phyloP scores from a whole-genome alignment of 805 yeast species.

The Hanseniaspora valbyensis region DNA sequence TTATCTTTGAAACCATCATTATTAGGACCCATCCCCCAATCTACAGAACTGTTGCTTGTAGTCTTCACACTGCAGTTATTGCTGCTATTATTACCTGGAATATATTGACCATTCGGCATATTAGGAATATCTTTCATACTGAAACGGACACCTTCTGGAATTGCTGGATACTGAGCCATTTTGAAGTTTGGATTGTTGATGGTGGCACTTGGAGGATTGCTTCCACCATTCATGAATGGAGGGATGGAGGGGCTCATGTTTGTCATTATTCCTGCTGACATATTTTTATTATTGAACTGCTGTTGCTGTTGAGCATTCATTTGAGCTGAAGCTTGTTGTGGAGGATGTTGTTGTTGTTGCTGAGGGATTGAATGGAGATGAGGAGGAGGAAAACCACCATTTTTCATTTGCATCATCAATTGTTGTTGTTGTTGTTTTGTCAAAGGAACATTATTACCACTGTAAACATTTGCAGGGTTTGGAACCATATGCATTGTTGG shows the following conservation, averaged over 20 bases:
- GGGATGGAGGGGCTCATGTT: too few relatives aligned
- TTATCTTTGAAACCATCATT: too few relatives aligned
- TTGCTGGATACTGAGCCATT: not conserved
- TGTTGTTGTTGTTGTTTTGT: not conserved
- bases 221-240: not conserved
- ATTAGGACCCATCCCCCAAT: not conserved
- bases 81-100: not conserved
- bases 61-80: not conserved
- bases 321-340: too few relatives aligned
- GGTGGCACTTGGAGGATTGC: not conserved
- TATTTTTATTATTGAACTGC: not conserved
- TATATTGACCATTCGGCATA: not conserved
- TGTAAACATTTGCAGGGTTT: not conserved
- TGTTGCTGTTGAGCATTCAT: not conserved
- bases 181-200: not conserved
- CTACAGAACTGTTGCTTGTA: not conserved
- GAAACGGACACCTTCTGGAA: not conserved
- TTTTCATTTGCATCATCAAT: not conserved
- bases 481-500: not conserved
- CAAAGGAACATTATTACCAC: not conserved
- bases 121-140: not conserved
- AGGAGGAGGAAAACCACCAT: not conserved
- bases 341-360: too few relatives aligned
- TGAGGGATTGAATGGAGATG: too few relatives aligned
- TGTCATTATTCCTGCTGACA: not conserved